A percentile compares a stretch with the other conserved stretches of the same genome.
Conservation (phyloP, 2,329 filamentous ascomycete genomes). For the Alternaria sp. region DNA sequence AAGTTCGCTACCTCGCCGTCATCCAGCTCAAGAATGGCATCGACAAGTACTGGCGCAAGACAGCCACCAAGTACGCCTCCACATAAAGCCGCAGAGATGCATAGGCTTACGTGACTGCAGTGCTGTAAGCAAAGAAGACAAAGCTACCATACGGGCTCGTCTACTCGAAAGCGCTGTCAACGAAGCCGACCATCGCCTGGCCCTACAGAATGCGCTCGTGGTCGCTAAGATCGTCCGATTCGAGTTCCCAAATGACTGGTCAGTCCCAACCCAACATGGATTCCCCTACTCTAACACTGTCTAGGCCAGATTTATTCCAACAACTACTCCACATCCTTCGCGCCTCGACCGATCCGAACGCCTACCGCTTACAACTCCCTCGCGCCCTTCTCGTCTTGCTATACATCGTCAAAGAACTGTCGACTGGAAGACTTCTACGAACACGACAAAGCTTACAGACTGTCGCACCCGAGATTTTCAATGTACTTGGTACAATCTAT, state of each 20-base stretch:
- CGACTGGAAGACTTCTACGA: slow-evolving; percentile 76
- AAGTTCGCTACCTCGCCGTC: slow-evolving; percentile 86
- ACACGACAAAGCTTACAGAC: slow-evolving; percentile 79
- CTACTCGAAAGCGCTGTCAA: slow-evolving; percentile 78
- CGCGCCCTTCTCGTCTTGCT: slow-evolving; percentile 79
- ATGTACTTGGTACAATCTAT: slow-evolving; percentile 79
- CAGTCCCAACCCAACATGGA: slow-evolving; percentile 1
- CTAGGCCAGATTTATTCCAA: slow-evolving; percentile 49
- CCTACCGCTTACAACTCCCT: slow-evolving; percentile 70
- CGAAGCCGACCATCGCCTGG: slow-evolving; percentile 77
- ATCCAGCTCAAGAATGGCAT: slow-evolving; percentile 97
- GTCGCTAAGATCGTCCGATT: slow-evolving; percentile 86
- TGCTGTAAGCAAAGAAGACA: slow-evolving; percentile 72
- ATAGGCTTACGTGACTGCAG: slow-evolving; percentile 43
- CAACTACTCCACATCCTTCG: slow-evolving; percentile 64
- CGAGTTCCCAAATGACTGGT: slow-evolving; percentile 90
- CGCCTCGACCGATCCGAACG: slow-evolving; percentile 57
- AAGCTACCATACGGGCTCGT: slow-evolving; percentile 74
- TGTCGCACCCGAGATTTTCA: slow-evolving; percentile 82
- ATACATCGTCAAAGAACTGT: slow-evolving; percentile 88
- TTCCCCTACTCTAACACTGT: slow-evolving; percentile 15
- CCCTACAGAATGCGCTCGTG: slow-evolving; percentile 86
- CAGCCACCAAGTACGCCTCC: slow-evolving; percentile 66
- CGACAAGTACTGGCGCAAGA: slow-evolving; percentile 90
- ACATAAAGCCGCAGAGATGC: neutral